These are phyloP conservation scores for Pyrus hybrid DNA, from an alignment of 331 rosid species.

Conservation along the genomic window DNA sequence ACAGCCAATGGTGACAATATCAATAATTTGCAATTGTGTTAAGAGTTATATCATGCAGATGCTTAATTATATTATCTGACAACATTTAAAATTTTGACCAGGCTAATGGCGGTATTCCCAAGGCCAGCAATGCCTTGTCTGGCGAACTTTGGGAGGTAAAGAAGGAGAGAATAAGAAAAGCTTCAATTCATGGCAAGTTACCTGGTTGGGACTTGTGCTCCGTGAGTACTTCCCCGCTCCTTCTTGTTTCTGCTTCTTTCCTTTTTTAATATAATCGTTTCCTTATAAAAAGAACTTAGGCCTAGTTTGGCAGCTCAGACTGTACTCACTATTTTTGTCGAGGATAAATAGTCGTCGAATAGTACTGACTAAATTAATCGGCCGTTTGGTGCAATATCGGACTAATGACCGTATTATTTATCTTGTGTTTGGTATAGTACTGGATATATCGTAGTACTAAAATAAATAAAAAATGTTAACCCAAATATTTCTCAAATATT, in stretches of 20 bases:
- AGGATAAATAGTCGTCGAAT: too few species aligned
- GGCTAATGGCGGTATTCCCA: slow-evolving; percentile 69
- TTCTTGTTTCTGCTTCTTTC: not conserved
- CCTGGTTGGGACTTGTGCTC: slow-evolving; percentile 92
- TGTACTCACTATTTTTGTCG: too few species aligned
- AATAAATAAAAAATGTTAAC: too few species aligned
- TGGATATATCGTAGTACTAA: too few species aligned
- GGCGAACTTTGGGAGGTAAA: slow-evolving; percentile 94
- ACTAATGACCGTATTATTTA: too few species aligned
- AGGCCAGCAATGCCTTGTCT: slow-evolving; percentile 89
- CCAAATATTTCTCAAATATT: too few species aligned
- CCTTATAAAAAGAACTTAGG: not conserved
- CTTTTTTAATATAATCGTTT: not conserved
- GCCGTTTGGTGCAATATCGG: too few species aligned
- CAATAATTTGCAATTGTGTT: slow-evolving; percentile 4
- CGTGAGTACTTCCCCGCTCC: slow-evolving; percentile 39
- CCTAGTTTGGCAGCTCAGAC: too few species aligned
- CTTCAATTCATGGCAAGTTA: slow-evolving; percentile 59
- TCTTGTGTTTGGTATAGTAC: too few species aligned
- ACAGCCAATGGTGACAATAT: slow-evolving; percentile 44
- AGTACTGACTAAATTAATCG: too few species aligned
- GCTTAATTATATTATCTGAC: slow-evolving; percentile 9
- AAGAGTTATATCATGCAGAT: not conserved
- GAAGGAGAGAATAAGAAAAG: slow-evolving; percentile 77
- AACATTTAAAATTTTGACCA: slow-evolving; percentile 17